Evolutionary conservation across 306 rosid species (phyloP).

Genomic region (Malus fusca): DNA sequence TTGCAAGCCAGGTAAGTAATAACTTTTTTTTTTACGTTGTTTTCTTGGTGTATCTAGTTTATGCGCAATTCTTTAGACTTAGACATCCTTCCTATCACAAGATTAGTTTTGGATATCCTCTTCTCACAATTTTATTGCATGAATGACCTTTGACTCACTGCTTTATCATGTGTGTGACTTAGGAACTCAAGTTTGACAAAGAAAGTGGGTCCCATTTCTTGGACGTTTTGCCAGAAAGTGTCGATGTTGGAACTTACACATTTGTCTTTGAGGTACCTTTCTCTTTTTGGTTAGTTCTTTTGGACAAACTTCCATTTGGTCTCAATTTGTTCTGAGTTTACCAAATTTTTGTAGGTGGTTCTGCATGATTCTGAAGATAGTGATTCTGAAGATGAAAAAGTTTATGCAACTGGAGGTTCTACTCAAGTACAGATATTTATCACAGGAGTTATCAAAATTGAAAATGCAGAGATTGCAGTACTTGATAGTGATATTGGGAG

Average conservation of each 20-base stretch:
- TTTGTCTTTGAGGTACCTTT: constrained; percentile 80
- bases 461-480: constrained; percentile 68
- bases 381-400: constrained; percentile 39
- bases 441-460: constrained; percentile 61
- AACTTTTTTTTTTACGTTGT: background rate
- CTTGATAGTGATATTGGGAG: constrained; percentile 90
- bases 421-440: constrained; percentile 66
- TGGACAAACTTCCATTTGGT: constrained; percentile 2
- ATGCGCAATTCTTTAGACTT: background rate
- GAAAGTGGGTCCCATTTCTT: constrained; percentile 53
- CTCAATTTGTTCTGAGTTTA: constrained; percentile 11
- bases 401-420: constrained; percentile 77
- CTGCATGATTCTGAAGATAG: constrained; percentile 48
- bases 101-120: background rate
- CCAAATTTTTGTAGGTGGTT: constrained; percentile 35
- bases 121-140: constrained; percentile 9
- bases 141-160: constrained; percentile 14
- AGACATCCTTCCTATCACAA: background rate
- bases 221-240: constrained; percentile 47
- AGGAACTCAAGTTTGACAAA: constrained; percentile 81
- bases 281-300: constrained; percentile 15
- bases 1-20: constrained; percentile 53
- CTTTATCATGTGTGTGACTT: constrained; percentile 11
- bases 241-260: constrained; percentile 64
- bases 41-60: background rate